Base-by-base conservation (phyloP, 163 green algal species). In the Chloromonas sp. region DNA sequence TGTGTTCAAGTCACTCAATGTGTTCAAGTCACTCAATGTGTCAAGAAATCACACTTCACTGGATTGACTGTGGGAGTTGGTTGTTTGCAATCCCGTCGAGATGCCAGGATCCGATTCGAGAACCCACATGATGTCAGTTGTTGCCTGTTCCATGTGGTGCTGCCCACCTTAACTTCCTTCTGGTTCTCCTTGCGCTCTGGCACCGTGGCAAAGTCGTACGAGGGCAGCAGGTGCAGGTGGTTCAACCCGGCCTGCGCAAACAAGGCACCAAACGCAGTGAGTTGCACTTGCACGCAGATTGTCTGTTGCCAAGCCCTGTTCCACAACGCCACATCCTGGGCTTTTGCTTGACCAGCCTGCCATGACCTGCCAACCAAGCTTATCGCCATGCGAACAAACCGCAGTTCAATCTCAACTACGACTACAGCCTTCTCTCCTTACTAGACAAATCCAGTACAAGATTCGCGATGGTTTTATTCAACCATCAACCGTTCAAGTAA, bases 141-240 rank as follows among this genome's bases (percentile, higher is more conserved):
- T 74, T 74, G 66, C 66, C 66, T 74, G 66, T 11, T 5, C 66
- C 66, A 5, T 74, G 59, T 74, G 5, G 13, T 78, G n/a, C 70
- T 62, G 14, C 85, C 58, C 78, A 89, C 88, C 79, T 89, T n/a
- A 0, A 94, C 82, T 14, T 59, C 61, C 1, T 87, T 15, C 91
- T 95, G 94, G 66, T 97, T 90, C 84, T 94, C 89, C 8, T n/a
- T 1, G 14, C 91, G 84, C 88, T 98, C 96, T 36, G 95, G 92
- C 83, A 98, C 95, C 1, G 90, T 94, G 8, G 90, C 94, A 84
- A 95, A 97, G 88, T 98, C 96, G 80, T 96, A 97, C 0, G 87
- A 87, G 14, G 95, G 95, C 86, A 98, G 92, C 81, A 98, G 94
- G 86, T 98, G 95, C 61, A 98, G 82, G 87, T 98, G 94, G 14